These are phyloP conservation scores for Graphium sp. DNA, from an alignment of 2,329 filamentous ascomycete genomes.

Conservation along the genomic window DNA sequence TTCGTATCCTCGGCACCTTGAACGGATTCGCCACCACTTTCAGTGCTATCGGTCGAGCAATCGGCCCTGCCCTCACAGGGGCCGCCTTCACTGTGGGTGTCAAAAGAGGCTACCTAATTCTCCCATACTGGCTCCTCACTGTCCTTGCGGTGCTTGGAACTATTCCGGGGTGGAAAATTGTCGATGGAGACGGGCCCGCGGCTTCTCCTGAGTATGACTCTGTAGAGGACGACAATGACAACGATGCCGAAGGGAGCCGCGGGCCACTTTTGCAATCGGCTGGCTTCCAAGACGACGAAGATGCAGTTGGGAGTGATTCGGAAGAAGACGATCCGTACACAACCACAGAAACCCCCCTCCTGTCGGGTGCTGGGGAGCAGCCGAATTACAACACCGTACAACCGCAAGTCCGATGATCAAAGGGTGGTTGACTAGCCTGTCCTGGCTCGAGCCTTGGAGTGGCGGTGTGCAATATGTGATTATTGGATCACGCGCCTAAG, in stretches of 20 bases:
- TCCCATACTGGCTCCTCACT: slow-evolving; percentile 69
- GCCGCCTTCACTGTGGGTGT: slow-evolving; percentile 61
- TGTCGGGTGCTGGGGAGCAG: too few species aligned
- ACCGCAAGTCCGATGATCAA: too few species aligned
- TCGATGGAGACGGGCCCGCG: slow-evolving; percentile 54
- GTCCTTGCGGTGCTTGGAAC: slow-evolving; percentile 45
- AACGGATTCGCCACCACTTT: slow-evolving; percentile 83
- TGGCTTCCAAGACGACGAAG: slow-evolving; percentile 4
- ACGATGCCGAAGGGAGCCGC: slow-evolving; percentile 4
- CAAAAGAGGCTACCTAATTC: slow-evolving; percentile 56
- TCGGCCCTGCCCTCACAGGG: slow-evolving; percentile 62
- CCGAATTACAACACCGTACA: too few species aligned
- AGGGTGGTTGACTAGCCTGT: too few species aligned
- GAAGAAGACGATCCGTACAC: slow-evolving; percentile 1
- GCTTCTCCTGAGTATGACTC: slow-evolving; percentile 14
- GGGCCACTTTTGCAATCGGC: not conserved
- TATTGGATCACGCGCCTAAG: too few species aligned
- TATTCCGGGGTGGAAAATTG: slow-evolving; percentile 57
- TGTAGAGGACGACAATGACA: slow-evolving; percentile 15
- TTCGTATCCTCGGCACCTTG: slow-evolving; percentile 67
- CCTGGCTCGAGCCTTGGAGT: too few species aligned
- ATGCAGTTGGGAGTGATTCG: slow-evolving; percentile 1
- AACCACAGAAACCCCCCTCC: too few species aligned
- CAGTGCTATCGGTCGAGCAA: slow-evolving; percentile 61
- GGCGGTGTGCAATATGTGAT: too few species aligned